These are phyloP conservation scores for Neophaeococcomyces aloes DNA, from an alignment of 2,329 filamentous ascomycete genomes.

Conservation along the genomic window DNA sequence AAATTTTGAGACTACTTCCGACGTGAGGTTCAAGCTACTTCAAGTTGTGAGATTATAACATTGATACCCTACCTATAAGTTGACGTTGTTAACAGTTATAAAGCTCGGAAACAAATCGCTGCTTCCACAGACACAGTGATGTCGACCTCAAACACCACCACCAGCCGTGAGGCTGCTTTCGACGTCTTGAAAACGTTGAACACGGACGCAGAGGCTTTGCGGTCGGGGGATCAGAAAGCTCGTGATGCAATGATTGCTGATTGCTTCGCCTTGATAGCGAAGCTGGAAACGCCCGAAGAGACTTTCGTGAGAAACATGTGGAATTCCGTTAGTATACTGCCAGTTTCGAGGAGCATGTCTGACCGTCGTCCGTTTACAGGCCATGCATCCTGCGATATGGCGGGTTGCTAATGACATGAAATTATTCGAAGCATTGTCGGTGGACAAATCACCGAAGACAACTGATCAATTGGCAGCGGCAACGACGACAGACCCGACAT, in stretches of 20 bases:
- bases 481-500: constrained; percentile 4
- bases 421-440: constrained; percentile 4
- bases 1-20: no score
- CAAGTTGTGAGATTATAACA: no score
- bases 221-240: constrained; percentile 5
- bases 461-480: constrained; percentile 6
- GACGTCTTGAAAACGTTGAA: constrained; percentile 2
- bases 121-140: not conserved
- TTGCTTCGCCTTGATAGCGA: constrained; percentile 6
- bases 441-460: constrained; percentile 5
- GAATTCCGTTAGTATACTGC: constrained; percentile 5
- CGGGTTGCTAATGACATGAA: constrained; percentile 7
- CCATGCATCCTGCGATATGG: constrained; percentile 6
- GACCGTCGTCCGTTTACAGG: constrained; percentile 1
- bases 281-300: constrained; percentile 8
- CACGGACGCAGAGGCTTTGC: constrained; percentile 7
- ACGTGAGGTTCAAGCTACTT: no score
- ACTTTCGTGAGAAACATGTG: constrained; percentile 9
- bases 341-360: not conserved
- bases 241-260: constrained; percentile 7
- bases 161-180: not conserved
- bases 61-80: no score
- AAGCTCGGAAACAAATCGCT: no score
- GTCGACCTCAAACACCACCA: no score
- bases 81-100: no score